Percentiles rank a stretch among this genome's conserved stretches.
These are phyloP conservation scores for Metrosideros polymorpha DNA, from an alignment of 441 rosid species.

Conservation along the genomic window DNA sequence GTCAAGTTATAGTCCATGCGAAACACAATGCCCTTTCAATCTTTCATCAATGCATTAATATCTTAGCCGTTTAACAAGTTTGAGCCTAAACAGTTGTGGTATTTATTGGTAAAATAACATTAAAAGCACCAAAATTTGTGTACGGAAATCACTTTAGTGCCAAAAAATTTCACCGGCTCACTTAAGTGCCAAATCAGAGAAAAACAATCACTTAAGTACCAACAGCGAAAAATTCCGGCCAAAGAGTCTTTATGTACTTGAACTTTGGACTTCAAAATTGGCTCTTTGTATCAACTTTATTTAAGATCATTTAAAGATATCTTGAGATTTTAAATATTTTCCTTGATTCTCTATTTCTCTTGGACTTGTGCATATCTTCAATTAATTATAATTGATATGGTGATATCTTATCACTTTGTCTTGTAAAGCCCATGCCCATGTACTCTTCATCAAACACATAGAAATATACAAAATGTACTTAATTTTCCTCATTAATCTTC, in stretches of 20 bases:
- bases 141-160: no score
- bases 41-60: background rate
- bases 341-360: background rate
- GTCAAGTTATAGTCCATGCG: background rate
- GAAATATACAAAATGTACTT: background rate
- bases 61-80: background rate
- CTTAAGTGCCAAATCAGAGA: no score
- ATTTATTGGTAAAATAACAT: no score
- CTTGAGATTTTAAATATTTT: rapidly evolving
- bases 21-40: background rate
- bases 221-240: no score
- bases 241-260: background rate
- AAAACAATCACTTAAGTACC: no score
- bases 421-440: background rate
- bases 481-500: background rate
- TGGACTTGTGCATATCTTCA: background rate
- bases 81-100: background rate
- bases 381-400: background rate
- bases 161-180: no score
- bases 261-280: background rate
- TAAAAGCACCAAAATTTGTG: no score
- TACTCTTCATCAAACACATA: background rate
- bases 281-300: background rate
- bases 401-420: background rate
- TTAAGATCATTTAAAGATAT: background rate